These are phyloP conservation scores for Beverwykella pulmonaria DNA, from an alignment of 495 filamentous ascomycete genomes.

Conservation along the genomic window DNA sequence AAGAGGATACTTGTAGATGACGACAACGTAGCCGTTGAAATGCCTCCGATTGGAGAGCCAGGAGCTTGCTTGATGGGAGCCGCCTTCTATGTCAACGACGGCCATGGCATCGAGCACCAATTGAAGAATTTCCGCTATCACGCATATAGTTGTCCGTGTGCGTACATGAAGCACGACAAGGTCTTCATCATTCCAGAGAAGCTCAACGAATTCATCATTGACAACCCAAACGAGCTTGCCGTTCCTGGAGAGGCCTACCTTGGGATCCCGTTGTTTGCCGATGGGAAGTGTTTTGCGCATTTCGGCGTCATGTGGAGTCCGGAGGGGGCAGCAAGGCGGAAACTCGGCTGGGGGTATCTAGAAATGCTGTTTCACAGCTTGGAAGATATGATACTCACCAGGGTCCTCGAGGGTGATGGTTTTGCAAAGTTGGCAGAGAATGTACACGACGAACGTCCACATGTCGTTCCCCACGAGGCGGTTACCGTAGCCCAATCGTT, in stretches of 20 bases:
- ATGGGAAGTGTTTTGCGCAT: slow-evolving; percentile 71
- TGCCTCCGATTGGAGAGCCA: slow-evolving; percentile 59
- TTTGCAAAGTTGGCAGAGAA: slow-evolving; percentile 39
- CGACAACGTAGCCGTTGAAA: slow-evolving; percentile 57
- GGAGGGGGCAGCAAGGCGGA: slow-evolving; percentile 60
- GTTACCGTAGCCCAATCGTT: slow-evolving; percentile 64
- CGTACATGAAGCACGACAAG: slow-evolving; percentile 73
- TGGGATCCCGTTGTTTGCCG: slow-evolving; percentile 70
- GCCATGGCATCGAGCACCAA: slow-evolving; percentile 54
- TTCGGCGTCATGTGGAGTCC: slow-evolving; percentile 75
- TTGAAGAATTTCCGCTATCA: slow-evolving; percentile 66
- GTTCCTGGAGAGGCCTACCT: slow-evolving; percentile 70
- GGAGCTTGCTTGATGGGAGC: slow-evolving; percentile 68
- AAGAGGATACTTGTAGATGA: slow-evolving; percentile 67
- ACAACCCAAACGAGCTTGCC: slow-evolving; percentile 63
- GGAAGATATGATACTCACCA: slow-evolving; percentile 68
- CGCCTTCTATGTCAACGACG: slow-evolving; percentile 72
- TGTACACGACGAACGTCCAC: slow-evolving; percentile 41
- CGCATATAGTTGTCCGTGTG: slow-evolving; percentile 64
- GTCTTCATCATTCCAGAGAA: slow-evolving; percentile 71
- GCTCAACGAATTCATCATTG: slow-evolving; percentile 59
- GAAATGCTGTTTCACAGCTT: slow-evolving; percentile 76
- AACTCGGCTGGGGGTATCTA: slow-evolving; percentile 68
- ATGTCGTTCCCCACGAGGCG: slow-evolving; percentile 55
- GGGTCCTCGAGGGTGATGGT: slow-evolving; percentile 56